phyloP scores from a whole-genome alignment of 1,284 basidiomycete genomes.

The Cronartium quercuum region DNA sequence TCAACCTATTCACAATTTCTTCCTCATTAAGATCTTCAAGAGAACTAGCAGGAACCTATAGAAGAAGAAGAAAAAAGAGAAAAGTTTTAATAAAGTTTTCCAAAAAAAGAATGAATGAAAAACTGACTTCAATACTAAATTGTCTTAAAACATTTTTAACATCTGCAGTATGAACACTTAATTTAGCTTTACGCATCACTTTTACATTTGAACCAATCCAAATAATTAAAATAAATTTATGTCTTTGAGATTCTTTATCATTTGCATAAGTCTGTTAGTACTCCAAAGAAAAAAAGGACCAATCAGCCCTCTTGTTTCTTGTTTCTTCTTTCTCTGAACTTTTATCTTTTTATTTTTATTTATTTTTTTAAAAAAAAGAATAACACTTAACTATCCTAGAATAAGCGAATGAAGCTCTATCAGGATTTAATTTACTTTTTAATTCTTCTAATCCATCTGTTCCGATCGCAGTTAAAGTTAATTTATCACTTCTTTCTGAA shows the following conservation, averaged over 20 bases:
- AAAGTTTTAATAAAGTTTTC: not conserved
- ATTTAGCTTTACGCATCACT: slow-evolving; percentile 81
- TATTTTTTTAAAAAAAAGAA: not conserved
- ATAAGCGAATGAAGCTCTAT: slow-evolving; percentile 73
- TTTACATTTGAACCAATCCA: slow-evolving; percentile 82
- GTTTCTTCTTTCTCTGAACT: slow-evolving; percentile 61
- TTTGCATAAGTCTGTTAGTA: slow-evolving; percentile 67
- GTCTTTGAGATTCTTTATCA: slow-evolving; percentile 38
- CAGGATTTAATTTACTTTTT: slow-evolving; percentile 63
- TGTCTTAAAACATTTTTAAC: slow-evolving; percentile 71
- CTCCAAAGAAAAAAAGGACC: slow-evolving; percentile 50
- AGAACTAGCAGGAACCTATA: slow-evolving; percentile 63
- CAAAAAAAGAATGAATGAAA: not conserved
- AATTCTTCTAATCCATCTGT: slow-evolving; percentile 71
- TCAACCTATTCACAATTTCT: slow-evolving; percentile 62
- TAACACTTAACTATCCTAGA: slow-evolving; percentile 56
- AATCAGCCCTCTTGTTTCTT: not conserved
- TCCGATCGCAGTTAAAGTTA: slow-evolving; percentile 68
- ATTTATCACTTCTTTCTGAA: slow-evolving; percentile 73
- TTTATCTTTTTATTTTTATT: slow-evolving; percentile 44
- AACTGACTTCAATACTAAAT: slow-evolving; percentile 65
- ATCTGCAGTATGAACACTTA: slow-evolving; percentile 78
- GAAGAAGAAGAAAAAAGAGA: not conserved
- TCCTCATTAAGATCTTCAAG: slow-evolving; percentile 75
- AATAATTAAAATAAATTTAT: slow-evolving; percentile 81